Base-by-base conservation (phyloP, 805 yeast species). In the Saccharomyces kudriavzevii region DNA sequence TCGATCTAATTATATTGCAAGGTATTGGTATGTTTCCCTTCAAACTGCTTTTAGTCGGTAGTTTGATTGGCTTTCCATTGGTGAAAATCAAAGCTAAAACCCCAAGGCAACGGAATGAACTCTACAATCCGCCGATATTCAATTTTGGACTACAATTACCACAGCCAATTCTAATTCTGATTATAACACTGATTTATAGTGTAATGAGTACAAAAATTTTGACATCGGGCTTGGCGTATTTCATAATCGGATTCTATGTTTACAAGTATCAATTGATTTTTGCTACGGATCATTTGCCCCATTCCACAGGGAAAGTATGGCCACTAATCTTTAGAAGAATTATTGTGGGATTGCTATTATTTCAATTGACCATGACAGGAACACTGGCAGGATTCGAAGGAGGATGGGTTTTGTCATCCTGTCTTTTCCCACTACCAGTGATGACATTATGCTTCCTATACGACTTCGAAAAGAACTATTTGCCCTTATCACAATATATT, bases 271-370 rank as follows among this genome's bases (percentile, higher is more conserved):
- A 90, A 69, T 74, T 92, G 55, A 74, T 94, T 58, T 92, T 89
- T 67, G 86, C 96, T 0, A 85, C 94, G 74, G 90, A 89, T 30
- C 98, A 94, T 68, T 91, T 96, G 9, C 97, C 95, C 40, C 98
- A 94, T 70, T 90, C 97, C 0, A 94, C 97, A 0, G 99, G 98
- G 0, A 87, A 87, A 65, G 95, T 92, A 1, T 92, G 97, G 98
- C 96, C 97, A 0, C 74, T 90, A 49, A 84, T 92, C 2, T 86
- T 87, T 64, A 77, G 96, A 61, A 77, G 99, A 59, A 82, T 91
- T 1, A 81, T 87, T 52, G 66, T 89, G 54, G 98, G 98, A 0
- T 70, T 92, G 26, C 70, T 87, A 31, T 74, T 92, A 14, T 90
- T 92, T 68, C 99, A 94, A 65, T 71, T 92, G 55, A 89, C 96